A percentile compares a stretch with the other conserved stretches of the same genome.
phyloP scores from a whole-genome alignment of 345 rosid genomes.

The Eucalyptus pauciflora region DNA sequence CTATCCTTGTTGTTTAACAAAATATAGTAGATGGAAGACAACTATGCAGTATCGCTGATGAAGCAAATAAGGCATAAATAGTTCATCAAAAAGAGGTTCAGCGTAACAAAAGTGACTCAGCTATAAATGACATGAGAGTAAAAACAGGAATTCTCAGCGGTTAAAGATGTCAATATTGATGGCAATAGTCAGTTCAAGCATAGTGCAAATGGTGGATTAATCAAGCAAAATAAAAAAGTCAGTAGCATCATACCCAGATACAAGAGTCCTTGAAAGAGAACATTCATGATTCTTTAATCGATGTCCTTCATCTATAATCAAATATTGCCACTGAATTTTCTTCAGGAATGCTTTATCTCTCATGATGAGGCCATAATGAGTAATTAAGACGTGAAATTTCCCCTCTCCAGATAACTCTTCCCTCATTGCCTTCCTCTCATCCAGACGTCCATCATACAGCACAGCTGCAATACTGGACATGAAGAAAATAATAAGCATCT shows the following conservation, averaged over 20 bases:
- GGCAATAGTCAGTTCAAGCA: background rate
- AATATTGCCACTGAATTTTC: slow-evolving; percentile 83
- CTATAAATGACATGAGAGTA: background rate
- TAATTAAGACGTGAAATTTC: slow-evolving; percentile 70
- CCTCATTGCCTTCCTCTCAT: slow-evolving; percentile 87
- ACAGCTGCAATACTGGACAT: slow-evolving; percentile 67
- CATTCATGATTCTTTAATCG: slow-evolving; percentile 94
- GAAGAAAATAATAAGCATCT: slow-evolving; percentile 7
- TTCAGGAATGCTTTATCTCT: slow-evolving; percentile 91
- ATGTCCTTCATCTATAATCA: slow-evolving; percentile 99
- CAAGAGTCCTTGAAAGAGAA: slow-evolving; percentile 81
- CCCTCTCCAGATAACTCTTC: slow-evolving; percentile 63
- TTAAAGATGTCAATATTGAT: background rate
- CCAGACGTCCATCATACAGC: slow-evolving; percentile 96
- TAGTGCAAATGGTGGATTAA: background rate
- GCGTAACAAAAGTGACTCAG: background rate
- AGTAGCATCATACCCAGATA: slow-evolving; percentile 52
- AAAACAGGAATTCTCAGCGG: background rate
- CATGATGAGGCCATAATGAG: slow-evolving; percentile 97
- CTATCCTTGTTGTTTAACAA: background rate
- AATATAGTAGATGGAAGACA: background rate
- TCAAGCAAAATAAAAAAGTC: background rate
- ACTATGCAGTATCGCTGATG: background rate
- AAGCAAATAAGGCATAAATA: background rate
- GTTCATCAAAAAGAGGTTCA: background rate